Base-by-base conservation (phyloP, 257 asterid genomes). In the Penstemon newberryi region DNA sequence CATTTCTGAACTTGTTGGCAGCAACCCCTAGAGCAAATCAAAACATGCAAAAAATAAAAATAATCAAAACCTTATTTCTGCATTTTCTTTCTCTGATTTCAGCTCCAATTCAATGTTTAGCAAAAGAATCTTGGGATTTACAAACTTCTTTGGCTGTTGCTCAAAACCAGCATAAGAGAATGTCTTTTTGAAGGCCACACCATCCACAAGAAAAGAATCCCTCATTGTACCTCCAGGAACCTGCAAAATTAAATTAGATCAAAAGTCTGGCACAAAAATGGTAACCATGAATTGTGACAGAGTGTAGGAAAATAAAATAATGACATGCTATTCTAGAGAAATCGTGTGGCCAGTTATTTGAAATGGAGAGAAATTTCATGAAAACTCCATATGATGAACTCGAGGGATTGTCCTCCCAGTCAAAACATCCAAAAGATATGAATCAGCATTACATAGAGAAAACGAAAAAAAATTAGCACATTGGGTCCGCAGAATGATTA, bases 141-240 rank as follows among this genome's bases (percentile, higher is more conserved):
- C 44, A 75, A 93, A 89, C 72, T 83, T 87, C 74, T 93, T 93
- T 8, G 97, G 99, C 63, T 94, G 99, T 82, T 94, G 99, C 82
- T 94, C 99, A 79, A 94, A 91, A 74, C 99, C 99, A 70, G 98
- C 99, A 85, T 94, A 94, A 33, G 99, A 94, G 82, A 94, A 94
- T 66, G 99, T 94, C 87, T 94, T 94, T 75, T 94, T 94, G 83
- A 94, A 94, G 70, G 99, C 99, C 66, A 94, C 99, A 53, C 98
- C 99, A 81, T 87, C 66, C 61, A 94, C 98, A 68, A 94, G 96
- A 81, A 94, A 91, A 55, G 99, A 91, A 78, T 94, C 99, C 73
- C 96, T 84, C 98, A 94, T 94, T 59, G 82, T 89, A 77, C 99
- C 99, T 46, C 99, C 99, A 61, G 96, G 96, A 77, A 94, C 99